A percentile compares a stretch with the other conserved stretches of the same genome.
These are phyloP conservation scores for Thelonectria olida DNA, from an alignment of 2,329 filamentous ascomycete species.

Conservation along the genomic window DNA sequence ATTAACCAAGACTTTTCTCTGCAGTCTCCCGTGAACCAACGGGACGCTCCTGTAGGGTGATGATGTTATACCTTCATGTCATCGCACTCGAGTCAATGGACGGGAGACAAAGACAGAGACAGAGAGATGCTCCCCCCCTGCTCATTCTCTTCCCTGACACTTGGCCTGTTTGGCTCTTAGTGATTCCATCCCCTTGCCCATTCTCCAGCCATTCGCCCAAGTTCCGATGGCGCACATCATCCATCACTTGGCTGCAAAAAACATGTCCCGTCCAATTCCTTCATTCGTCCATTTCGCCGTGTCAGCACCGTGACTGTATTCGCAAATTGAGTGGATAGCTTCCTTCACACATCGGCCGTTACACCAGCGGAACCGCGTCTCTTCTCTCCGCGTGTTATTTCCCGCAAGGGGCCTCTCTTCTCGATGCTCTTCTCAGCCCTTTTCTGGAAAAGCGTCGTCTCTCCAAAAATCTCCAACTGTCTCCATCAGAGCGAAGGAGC, in stretches of 20 bases:
- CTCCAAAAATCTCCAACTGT: not conserved
- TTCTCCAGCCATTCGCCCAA: not conserved
- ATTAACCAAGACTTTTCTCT: not conserved
- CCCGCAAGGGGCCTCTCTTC: not conserved
- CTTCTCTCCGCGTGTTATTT: not conserved
- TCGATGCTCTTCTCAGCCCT: not conserved
- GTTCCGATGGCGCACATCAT: not conserved
- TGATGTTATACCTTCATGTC: not conserved
- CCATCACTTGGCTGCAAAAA: not conserved
- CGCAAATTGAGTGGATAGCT: no score
- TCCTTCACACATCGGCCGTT: not conserved
- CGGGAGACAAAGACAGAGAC: not conserved
- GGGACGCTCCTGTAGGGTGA: no score
- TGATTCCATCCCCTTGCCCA: not conserved
- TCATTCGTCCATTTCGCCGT: not conserved
- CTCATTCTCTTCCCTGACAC: not conserved
- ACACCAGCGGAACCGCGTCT: not conserved
- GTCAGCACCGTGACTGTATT: not conserved
- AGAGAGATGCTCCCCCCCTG: no score
- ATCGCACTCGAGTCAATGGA: no score
- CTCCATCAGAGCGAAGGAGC: not conserved
- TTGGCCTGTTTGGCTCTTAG: slow-evolving; percentile 2
- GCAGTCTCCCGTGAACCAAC: not conserved
- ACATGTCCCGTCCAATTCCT: not conserved
- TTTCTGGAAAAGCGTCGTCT: not conserved